These are phyloP conservation scores for Colletotrichum noveboracense DNA, from an alignment of 2,329 filamentous ascomycete genomes.

Conservation along the genomic window DNA sequence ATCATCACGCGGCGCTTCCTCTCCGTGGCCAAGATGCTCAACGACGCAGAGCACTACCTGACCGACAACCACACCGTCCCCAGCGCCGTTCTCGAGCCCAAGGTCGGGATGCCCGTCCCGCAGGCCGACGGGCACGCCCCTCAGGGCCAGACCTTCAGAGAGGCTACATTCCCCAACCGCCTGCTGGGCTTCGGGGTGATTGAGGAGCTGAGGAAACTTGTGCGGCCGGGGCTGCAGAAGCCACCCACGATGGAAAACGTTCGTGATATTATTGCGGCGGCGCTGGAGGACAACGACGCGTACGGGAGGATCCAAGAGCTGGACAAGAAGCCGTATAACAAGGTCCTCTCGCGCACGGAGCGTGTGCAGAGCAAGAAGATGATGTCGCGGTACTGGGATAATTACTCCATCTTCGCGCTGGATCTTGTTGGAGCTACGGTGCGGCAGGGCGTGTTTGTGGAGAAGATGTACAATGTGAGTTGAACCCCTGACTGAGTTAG, in stretches of 20 bases:
- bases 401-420: conserved; percentile 67
- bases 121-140: conserved; percentile 25
- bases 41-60: conserved; percentile 57
- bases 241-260: conserved; percentile 55
- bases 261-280: conserved; percentile 52
- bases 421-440: conserved; percentile 70
- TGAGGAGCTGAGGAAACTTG: conserved; percentile 43
- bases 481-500: rapidly evolving
- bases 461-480: conserved; percentile 70
- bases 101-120: conserved; percentile 53
- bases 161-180: conserved; percentile 59
- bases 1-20: conserved; percentile 63
- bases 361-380: conserved; percentile 58
- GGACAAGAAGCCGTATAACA: conserved; percentile 25
- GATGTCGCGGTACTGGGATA: conserved; percentile 76
- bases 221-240: conserved; percentile 30
- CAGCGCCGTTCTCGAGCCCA: conserved; percentile 66
- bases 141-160: conserved; percentile 27
- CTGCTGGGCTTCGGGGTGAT: conserved; percentile 55
- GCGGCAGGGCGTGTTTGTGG: conserved; percentile 68
- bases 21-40: conserved; percentile 64
- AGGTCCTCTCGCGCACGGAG: conserved; percentile 18
- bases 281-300: conserved; percentile 39
- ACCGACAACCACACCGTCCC: conserved; percentile 61
- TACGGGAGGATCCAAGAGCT: background rate